Base-by-base conservation (phyloP, 441 rosid species). In the Viola pubescens region DNA sequence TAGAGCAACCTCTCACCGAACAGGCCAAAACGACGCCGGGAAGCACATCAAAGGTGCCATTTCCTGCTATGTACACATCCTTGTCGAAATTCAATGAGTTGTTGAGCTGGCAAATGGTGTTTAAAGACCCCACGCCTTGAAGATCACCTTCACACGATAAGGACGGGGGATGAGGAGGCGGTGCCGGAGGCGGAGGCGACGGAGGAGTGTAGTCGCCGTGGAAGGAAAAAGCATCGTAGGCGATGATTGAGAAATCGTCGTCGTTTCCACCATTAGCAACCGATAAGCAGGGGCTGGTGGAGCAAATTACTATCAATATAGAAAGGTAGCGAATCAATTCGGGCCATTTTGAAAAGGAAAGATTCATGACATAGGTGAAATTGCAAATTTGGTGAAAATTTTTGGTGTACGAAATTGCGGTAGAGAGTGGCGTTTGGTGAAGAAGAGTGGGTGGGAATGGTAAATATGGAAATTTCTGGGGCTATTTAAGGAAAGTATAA, bases 101-200 rank as follows among this genome's bases (percentile, higher is more conserved):
- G 72, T 72, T 73, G 26, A 86, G 68, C 77, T 70, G 52, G 65
- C 94, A 86, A 37, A 73, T 60, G n/a, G 86, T 77, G 49, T 84
- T 74, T 0, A 82, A 76, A 9, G 89, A 74, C 37, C 94, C 94
- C 49, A 77, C 49, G 60, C 94, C 89, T 2, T 45, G 51, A 34
- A 86, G 89, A 71, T 75, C 87, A 34, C 62, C 79, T 41, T 69
- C 69, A 45, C 94, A 86, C 1, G 86, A 74, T 12, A 84, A 12
- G 11, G 71, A 61, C 11, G 71, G 66, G 38, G 71, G 62, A n/a
- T 68, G 71, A 40, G 66, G 66, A 0, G 66, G 48, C 4, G 71
- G 58, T 4, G 71, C 39, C 1, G 75, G 75, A 6, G 68, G 67
- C 0, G 67, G 71, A 4, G 74, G 74, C 10, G 75, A 52, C 6